These are phyloP conservation scores for Coemansia sp. DNA, from an alignment of 192 early-diverging fungal species.

Conservation along the genomic window DNA sequence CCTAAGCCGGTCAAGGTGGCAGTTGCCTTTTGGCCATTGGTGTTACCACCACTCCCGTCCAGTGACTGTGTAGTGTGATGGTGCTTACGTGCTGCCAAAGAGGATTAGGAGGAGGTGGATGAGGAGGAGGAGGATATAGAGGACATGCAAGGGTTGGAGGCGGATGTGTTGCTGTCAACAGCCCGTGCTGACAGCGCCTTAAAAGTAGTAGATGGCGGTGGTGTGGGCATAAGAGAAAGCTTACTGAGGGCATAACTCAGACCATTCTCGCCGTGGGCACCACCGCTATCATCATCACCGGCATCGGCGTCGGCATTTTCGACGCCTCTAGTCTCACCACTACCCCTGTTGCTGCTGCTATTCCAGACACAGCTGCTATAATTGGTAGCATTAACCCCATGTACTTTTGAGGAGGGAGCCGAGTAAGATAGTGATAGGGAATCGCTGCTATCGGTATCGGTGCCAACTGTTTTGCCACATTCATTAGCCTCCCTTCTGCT, in stretches of 20 bases:
- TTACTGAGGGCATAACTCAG: not conserved
- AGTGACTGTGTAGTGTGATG: constrained; percentile 4
- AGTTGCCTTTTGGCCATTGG: not conserved
- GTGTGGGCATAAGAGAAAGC: not conserved
- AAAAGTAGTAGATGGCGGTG: not conserved
- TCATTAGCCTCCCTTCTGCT: too few relatives aligned
- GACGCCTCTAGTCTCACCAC: not conserved
- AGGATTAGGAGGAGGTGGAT: not conserved
- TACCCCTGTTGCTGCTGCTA: not conserved
- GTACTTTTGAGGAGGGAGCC: too few relatives aligned
- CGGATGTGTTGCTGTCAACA: not conserved
- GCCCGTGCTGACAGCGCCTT: not conserved
- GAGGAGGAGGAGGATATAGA: not conserved
- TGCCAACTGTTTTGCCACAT: too few relatives aligned
- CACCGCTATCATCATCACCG: not conserved
- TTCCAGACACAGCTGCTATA: not conserved
- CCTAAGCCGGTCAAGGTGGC: not conserved
- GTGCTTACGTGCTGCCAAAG: not conserved
- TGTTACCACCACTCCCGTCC: not conserved
- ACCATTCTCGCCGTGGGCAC: not conserved
- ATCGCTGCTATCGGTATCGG: too few relatives aligned
- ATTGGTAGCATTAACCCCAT: not conserved
- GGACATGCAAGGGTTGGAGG: too few relatives aligned
- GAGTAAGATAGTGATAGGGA: too few relatives aligned
- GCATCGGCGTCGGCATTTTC: not conserved